Conservation (phyloP, 2,329 filamentous ascomycete species). For the Stagonosporopsis rhizophila region DNA sequence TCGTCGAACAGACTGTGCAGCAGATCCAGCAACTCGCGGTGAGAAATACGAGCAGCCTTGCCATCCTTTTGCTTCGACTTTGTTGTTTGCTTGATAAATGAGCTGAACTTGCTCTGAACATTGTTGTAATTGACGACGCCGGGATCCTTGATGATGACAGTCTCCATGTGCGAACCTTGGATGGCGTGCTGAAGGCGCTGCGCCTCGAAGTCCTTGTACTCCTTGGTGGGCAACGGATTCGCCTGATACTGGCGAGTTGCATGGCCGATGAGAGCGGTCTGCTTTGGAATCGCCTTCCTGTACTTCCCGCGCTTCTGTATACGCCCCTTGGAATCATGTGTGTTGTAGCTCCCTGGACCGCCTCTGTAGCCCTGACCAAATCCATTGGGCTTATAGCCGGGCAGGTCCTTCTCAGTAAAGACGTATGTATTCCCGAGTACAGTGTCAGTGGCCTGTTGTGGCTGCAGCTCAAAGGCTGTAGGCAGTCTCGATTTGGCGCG, state of each 20-base stretch:
- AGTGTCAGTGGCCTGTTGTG: conserved; percentile 58
- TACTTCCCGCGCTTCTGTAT: conserved; percentile 46
- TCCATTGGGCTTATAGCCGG: conserved; percentile 66
- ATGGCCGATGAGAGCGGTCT: conserved; percentile 65
- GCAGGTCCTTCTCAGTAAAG: conserved; percentile 92
- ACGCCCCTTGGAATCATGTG: conserved; percentile 43
- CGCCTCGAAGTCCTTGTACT: conserved; percentile 53
- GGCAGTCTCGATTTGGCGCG: conserved; percentile 77
- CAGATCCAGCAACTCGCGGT: conserved; percentile 84
- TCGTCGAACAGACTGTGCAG: conserved; percentile 84
- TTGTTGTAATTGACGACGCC: conserved; percentile 36
- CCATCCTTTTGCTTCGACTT: conserved; percentile 53
- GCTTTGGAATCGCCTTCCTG: conserved; percentile 49
- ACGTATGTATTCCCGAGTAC: conserved; percentile 85
- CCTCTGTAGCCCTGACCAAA: conserved; percentile 36
- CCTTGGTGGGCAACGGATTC: conserved; percentile 54
- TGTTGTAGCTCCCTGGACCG: conserved; percentile 28
- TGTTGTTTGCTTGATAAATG: conserved; percentile 38
- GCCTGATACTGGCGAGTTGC: conserved; percentile 65
- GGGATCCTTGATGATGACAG: conserved; percentile 39
- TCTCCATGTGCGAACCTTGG: conserved; percentile 39
- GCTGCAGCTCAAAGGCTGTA: conserved; percentile 84
- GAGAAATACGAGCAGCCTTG: conserved; percentile 88
- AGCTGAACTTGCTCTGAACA: conserved; percentile 42
- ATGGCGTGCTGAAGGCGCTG: conserved; percentile 57